These are phyloP conservation scores for Amoebophrya sp. DNA, from an alignment of 169 alveolate genomes.

Conservation along the genomic window DNA sequence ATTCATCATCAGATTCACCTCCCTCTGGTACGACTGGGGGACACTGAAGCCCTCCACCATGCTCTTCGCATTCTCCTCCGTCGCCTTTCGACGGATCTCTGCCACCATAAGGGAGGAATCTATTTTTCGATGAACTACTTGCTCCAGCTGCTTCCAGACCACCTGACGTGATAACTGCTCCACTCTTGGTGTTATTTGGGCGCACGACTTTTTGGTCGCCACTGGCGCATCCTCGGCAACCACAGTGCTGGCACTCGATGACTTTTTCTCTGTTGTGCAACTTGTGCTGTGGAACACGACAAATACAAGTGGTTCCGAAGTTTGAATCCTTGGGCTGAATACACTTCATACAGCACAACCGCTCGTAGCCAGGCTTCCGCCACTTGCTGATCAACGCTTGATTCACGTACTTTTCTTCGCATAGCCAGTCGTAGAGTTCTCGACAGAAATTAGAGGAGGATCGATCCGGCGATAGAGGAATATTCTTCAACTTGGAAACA, in stretches of 20 bases:
- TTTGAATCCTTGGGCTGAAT: constrained; percentile 72
- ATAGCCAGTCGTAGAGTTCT: constrained; percentile 93
- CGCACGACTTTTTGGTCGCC: constrained; percentile 47
- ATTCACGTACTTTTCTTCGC: constrained; percentile 92
- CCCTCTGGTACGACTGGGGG: background rate
- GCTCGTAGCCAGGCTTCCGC: constrained; percentile 96
- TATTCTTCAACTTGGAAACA: too few relatives aligned
- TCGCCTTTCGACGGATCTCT: too few relatives aligned
- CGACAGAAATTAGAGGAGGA: constrained; percentile 48
- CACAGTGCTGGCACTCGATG: constrained; percentile 95
- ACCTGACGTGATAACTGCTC: too few relatives aligned
- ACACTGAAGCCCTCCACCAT: too few relatives aligned
- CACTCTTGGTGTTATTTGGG: too few relatives aligned
- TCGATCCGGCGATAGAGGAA: too few relatives aligned
- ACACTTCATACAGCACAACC: constrained; percentile 86
- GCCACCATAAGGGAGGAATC: too few relatives aligned
- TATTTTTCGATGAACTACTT: too few relatives aligned
- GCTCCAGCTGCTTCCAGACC: too few relatives aligned
- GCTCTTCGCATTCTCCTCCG: too few relatives aligned
- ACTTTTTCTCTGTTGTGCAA: constrained; percentile 67
- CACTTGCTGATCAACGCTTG: constrained; percentile 95
- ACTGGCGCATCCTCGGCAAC: constrained; percentile 97
- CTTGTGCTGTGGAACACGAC: constrained; percentile 95
- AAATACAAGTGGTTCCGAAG: constrained; percentile 92
- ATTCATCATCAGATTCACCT: background rate